phyloP scores from a whole-genome alignment of 202 grass and related monocot genomes.

The Carex sylvatica region DNA sequence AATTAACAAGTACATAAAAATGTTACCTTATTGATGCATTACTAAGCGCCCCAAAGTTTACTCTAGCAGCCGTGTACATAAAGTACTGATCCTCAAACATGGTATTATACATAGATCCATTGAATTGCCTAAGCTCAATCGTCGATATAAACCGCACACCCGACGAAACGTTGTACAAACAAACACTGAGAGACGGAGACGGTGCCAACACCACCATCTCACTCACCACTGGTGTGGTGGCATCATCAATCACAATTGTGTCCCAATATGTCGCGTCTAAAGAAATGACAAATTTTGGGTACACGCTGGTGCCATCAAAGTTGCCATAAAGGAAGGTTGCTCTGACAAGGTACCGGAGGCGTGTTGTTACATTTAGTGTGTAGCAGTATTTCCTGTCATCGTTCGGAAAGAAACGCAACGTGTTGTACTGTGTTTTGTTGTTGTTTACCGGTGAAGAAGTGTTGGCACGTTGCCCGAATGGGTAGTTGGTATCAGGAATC shows the following conservation, averaged over 20 bases:
- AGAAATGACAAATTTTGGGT: conserved; percentile 28
- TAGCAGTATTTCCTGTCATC: conserved; percentile 35
- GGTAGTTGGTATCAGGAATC: conserved; percentile 20
- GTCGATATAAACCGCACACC: conserved; percentile 35
- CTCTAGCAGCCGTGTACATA: conserved; percentile 21
- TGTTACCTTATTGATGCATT: conserved; percentile 24
- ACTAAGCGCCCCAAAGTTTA: conserved; percentile 31
- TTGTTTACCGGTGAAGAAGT: background rate
- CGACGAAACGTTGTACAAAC: conserved; percentile 22
- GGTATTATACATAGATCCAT: conserved; percentile 33
- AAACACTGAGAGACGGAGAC: conserved; percentile 20
- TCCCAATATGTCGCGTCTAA: conserved; percentile 21
- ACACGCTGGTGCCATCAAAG: conserved; percentile 22
- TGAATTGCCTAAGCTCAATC: conserved; percentile 29
- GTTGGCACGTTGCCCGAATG: conserved; percentile 18
- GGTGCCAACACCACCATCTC: conserved; percentile 34
- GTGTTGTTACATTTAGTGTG: conserved; percentile 18
- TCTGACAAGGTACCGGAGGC: conserved; percentile 29
- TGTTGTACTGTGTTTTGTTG: conserved; percentile 29
- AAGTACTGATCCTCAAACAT: conserved; percentile 26
- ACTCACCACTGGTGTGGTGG: background rate
- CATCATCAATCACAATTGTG: conserved; percentile 19
- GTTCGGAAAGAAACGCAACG: conserved; percentile 19
- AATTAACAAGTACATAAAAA: background rate
- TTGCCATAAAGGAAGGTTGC: conserved; percentile 34